These are phyloP conservation scores for Hypomyces rosellus DNA, from an alignment of 2,329 filamentous ascomycete species.

Conservation along the genomic window DNA sequence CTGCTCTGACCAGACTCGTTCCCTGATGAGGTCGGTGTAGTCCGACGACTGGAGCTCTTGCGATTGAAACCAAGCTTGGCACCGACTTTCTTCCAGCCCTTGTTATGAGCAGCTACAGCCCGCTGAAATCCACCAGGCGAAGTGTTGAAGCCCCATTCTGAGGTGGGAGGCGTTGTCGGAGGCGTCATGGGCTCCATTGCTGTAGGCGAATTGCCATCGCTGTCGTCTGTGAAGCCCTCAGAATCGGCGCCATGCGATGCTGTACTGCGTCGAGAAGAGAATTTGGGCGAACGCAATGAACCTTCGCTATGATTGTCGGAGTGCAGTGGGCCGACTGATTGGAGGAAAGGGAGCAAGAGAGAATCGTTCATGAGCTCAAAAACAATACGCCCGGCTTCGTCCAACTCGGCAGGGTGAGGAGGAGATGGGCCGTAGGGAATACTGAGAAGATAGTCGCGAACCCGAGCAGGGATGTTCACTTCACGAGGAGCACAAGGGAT, in stretches of 20 bases:
- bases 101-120: conserved; percentile 48
- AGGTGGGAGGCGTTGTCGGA: conserved; percentile 63
- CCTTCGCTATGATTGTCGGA: conserved; percentile 31
- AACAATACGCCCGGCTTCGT: conserved; percentile 79
- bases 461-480: conserved; percentile 81
- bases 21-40: conserved; percentile 38
- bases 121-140: conserved; percentile 50
- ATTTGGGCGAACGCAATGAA: conserved; percentile 38
- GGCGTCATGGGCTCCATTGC: conserved; percentile 63
- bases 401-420: conserved; percentile 66
- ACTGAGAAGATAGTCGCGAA: conserved; percentile 72
- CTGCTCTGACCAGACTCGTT: conserved; percentile 26
- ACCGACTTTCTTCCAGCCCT: conserved; percentile 59
- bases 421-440: conserved; percentile 52
- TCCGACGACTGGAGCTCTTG: conserved; percentile 41
- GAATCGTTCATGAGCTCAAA: conserved; percentile 98
- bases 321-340: conserved; percentile 45
- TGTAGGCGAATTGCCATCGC: conserved; percentile 51
- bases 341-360: conserved; percentile 85
- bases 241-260: conserved; percentile 40
- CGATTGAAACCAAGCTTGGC: conserved; percentile 54
- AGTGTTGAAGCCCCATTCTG: conserved; percentile 47
- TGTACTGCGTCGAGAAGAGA: conserved; percentile 34
- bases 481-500: conserved; percentile 76
- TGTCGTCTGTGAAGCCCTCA: conserved; percentile 58